These are phyloP conservation scores for Fusarium fracticaudum DNA, from an alignment of 2,329 filamentous ascomycete genomes.

Conservation along the genomic window DNA sequence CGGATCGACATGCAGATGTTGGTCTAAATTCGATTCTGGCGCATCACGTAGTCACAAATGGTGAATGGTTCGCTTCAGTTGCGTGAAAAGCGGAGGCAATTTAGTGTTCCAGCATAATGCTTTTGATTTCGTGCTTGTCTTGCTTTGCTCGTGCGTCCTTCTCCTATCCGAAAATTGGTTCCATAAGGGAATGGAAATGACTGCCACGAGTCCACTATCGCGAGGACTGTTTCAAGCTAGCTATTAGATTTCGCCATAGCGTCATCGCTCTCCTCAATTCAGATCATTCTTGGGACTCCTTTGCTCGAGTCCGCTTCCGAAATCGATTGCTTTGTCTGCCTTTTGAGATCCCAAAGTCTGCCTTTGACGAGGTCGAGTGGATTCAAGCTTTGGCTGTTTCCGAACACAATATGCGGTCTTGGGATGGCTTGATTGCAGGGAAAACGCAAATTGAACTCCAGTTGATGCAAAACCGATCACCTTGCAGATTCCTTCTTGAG, in stretches of 20 bases:
- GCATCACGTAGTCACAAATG: slow-evolving; percentile 30
- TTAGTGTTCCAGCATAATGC: slow-evolving; percentile 42
- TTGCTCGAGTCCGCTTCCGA: slow-evolving; percentile 42
- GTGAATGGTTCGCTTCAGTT: slow-evolving; percentile 19
- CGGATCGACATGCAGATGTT: background rate
- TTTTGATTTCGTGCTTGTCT: slow-evolving; percentile 47
- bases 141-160: slow-evolving; percentile 41
- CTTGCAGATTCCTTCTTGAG: slow-evolving; percentile 31
- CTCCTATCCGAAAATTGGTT: slow-evolving; percentile 40
- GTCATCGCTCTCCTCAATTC: slow-evolving; percentile 48
- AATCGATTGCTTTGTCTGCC: slow-evolving; percentile 36
- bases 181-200: slow-evolving; percentile 38
- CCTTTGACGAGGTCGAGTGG: slow-evolving; percentile 46
- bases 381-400: slow-evolving; percentile 44
- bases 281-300: slow-evolving; percentile 36
- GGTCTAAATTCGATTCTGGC: slow-evolving; percentile 3
- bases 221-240: slow-evolving; percentile 49
- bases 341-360: slow-evolving; percentile 40
- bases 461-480: slow-evolving; percentile 40
- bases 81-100: slow-evolving; percentile 14
- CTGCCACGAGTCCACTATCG: slow-evolving; percentile 44
- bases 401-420: slow-evolving; percentile 37
- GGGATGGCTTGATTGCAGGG: slow-evolving; percentile 32
- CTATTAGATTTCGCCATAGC: slow-evolving; percentile 51
- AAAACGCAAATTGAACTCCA: slow-evolving; percentile 44